A percentile compares a stretch with the other conserved stretches of the same genome.
These are phyloP conservation scores for Aureobasidium pullulans DNA, from an alignment of 2,329 filamentous ascomycete genomes.

Conservation along the genomic window DNA sequence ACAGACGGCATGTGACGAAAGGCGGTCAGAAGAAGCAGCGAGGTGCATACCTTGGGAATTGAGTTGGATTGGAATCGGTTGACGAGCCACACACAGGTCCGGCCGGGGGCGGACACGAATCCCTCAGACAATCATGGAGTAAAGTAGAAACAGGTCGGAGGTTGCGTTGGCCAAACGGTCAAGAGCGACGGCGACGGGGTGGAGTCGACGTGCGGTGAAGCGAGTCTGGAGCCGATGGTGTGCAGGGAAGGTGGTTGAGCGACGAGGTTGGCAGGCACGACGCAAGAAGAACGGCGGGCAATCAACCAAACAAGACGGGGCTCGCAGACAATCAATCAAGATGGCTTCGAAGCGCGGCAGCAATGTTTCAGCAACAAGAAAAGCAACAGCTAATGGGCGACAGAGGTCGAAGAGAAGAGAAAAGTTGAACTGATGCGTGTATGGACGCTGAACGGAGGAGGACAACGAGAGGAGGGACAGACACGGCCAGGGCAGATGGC, in stretches of 20 bases:
- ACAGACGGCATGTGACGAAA: neutral
- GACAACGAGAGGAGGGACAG: slow-evolving; percentile 8
- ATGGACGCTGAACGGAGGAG: slow-evolving; percentile 4
- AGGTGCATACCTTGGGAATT: slow-evolving; percentile 8
- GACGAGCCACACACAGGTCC: slow-evolving; percentile 13
- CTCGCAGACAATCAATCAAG: slow-evolving; percentile 11
- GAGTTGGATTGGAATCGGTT: slow-evolving; percentile 4
- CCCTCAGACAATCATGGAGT: slow-evolving; percentile 11
- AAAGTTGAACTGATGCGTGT: neutral
- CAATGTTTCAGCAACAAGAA: neutral
- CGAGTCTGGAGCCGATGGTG: neutral
- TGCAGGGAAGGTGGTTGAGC: slow-evolving; percentile 6
- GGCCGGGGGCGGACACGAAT: slow-evolving; percentile 12
- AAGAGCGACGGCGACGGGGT: neutral
- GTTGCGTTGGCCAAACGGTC: neutral
- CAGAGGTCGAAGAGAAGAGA: slow-evolving; percentile 4
- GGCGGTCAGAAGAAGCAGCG: slow-evolving; percentile 5
- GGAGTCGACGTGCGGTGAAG: neutral
- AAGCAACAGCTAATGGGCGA: slow-evolving; percentile 5
- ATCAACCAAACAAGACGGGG: neutral
- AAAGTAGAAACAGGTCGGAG: neutral
- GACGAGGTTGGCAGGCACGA: neutral
- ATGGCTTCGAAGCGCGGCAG: neutral
- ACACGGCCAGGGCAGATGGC: slow-evolving; percentile 5
- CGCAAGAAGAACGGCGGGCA: neutral